Conservation (phyloP, 495 filamentous ascomycete genomes). For the Hyaloscypha finlandica region DNA sequence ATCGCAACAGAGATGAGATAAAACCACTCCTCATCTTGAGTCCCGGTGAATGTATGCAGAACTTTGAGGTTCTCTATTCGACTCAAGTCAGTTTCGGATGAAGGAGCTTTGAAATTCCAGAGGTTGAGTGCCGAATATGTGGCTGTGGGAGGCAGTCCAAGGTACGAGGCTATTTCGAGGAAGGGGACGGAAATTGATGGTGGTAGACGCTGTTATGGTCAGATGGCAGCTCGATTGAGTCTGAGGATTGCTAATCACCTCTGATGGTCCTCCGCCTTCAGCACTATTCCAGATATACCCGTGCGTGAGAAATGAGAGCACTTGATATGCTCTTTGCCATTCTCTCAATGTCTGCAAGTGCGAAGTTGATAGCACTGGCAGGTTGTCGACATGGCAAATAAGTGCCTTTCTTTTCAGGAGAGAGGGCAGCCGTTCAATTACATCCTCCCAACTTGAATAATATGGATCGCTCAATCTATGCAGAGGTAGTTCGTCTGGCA, state of each 20-base stretch:
- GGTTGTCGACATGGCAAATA: slow-evolving; percentile 16
- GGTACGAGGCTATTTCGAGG: slow-evolving; percentile 26
- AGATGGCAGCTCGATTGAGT: not conserved
- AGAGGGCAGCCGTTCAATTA: slow-evolving; percentile 21
- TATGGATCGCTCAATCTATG: slow-evolving; percentile 18
- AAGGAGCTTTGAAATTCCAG: slow-evolving; percentile 30
- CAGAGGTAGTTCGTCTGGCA: slow-evolving; percentile 54
- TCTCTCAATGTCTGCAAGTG: slow-evolving; percentile 25
- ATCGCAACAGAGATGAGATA: slow-evolving; percentile 36
- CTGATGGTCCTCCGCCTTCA: slow-evolving; percentile 27
- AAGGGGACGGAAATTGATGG: slow-evolving; percentile 31
- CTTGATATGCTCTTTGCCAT: slow-evolving; percentile 34
- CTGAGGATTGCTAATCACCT: slow-evolving; percentile 21
- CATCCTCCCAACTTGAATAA: slow-evolving; percentile 31
- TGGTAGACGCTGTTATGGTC: slow-evolving; percentile 28
- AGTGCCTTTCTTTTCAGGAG: slow-evolving; percentile 23
- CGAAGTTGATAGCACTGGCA: slow-evolving; percentile 33
- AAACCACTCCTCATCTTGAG: slow-evolving; percentile 36
- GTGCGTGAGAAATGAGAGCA: slow-evolving; percentile 35
- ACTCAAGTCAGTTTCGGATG: slow-evolving; percentile 9
- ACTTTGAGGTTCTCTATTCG: slow-evolving; percentile 21
- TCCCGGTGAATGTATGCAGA: slow-evolving; percentile 34
- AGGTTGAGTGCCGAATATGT: slow-evolving; percentile 36
- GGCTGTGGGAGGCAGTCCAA: slow-evolving; percentile 32
- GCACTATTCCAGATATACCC: slow-evolving; percentile 34